Evolutionary conservation across 2,329 filamentous ascomycete species (phyloP).

Genomic region (Sporothrix protearum): DNA sequence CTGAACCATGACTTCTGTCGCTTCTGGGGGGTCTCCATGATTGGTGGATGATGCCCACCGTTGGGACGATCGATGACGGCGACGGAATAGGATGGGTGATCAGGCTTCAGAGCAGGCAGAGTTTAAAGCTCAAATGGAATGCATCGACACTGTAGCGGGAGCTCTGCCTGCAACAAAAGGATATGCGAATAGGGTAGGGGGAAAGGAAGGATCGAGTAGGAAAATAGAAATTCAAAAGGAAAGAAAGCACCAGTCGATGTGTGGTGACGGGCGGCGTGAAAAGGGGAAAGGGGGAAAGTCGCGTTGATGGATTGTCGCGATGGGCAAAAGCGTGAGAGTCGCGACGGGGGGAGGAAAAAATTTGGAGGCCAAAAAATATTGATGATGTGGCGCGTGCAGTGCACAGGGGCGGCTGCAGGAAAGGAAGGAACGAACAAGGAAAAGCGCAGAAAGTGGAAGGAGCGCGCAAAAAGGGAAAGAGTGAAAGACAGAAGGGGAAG

Average conservation of each 20-base stretch:
- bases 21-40: slow-evolving; percentile 28
- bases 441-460: slow-evolving; percentile 19
- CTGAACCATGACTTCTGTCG: slow-evolving; percentile 28
- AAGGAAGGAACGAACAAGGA: slow-evolving; percentile 13
- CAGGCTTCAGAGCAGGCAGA: slow-evolving; percentile 18
- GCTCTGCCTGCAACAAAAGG: background rate
- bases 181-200: background rate
- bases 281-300: slow-evolving; percentile 12
- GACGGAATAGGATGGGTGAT: slow-evolving; percentile 1
- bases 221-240: slow-evolving; percentile 9
- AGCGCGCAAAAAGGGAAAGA: background rate
- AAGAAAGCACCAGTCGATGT: slow-evolving; percentile 16
- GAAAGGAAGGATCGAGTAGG: background rate
- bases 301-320: slow-evolving; percentile 25
- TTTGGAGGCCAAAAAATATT: slow-evolving; percentile 23
- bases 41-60: slow-evolving; percentile 10
- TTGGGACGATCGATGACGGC: slow-evolving; percentile 1
- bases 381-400: slow-evolving; percentile 24
- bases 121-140: slow-evolving; percentile 19
- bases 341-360: slow-evolving; percentile 21
- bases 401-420: slow-evolving; percentile 12
- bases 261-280: slow-evolving; percentile 3
- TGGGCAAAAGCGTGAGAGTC: slow-evolving; percentile 20
- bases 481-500: background rate
- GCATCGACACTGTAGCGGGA: slow-evolving; percentile 19